Conservation (phyloP, 78 protist species). For the Pigoraptor vietnamica region DNA sequence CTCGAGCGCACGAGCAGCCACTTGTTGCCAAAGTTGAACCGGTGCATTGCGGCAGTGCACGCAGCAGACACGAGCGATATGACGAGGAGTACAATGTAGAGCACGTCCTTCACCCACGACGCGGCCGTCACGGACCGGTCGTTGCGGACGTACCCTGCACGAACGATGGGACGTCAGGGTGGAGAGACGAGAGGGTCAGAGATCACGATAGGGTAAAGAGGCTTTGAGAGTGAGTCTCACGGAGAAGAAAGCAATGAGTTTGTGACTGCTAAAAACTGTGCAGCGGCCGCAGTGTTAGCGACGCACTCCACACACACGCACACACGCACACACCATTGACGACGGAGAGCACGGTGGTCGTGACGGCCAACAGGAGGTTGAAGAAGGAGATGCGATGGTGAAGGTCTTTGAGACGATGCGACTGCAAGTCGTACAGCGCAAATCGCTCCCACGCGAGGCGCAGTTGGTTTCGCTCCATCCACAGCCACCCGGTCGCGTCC, state of each 20-base stretch:
- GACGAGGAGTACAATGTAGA: not conserved
- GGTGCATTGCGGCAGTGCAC: not conserved
- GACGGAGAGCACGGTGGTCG: not conserved
- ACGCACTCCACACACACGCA: too few species aligned
- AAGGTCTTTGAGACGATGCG: not conserved
- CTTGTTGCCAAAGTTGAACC: not conserved
- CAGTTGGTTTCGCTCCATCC: not conserved
- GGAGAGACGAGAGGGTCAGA: too few species aligned
- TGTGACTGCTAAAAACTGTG: too few species aligned
- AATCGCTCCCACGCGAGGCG: not conserved
- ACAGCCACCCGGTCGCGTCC: too few species aligned
- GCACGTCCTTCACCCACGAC: not conserved
- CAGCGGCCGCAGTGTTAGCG: too few species aligned
- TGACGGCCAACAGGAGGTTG: not conserved
- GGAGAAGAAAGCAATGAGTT: too few species aligned
- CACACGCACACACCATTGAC: too few species aligned
- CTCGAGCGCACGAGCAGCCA: not conserved
- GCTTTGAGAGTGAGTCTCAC: too few species aligned
- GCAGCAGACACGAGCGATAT: not conserved
- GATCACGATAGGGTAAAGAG: too few species aligned
- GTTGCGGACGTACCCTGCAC: too few species aligned
- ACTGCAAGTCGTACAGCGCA: not conserved
- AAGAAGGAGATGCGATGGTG: not conserved
- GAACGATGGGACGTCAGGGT: too few species aligned
- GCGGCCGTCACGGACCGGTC: too few species aligned